These are phyloP conservation scores for Carpinus viminea DNA, from an alignment of 306 rosid genomes.

Conservation along the genomic window DNA sequence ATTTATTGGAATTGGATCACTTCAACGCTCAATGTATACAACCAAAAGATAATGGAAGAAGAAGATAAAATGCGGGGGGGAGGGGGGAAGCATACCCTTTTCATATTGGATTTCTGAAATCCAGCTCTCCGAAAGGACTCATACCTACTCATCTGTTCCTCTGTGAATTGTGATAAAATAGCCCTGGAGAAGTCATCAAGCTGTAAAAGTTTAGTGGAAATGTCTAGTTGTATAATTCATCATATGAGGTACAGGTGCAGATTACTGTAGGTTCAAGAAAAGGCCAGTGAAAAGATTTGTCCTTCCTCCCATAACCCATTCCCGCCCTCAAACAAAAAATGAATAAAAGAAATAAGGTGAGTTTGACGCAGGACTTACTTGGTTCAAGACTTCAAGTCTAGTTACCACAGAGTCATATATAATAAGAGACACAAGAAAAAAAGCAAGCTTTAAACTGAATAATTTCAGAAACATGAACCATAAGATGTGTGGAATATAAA, in stretches of 20 bases:
- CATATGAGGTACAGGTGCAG: background rate
- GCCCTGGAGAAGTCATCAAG: conserved; percentile 46
- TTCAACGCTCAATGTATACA: background rate
- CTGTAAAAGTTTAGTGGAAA: conserved; percentile 1
- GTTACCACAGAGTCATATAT: background rate
- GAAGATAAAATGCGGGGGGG: too few species aligned
- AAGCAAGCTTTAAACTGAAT: background rate
- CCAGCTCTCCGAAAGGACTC: conserved; percentile 95
- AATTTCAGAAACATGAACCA: background rate
- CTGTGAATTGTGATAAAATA: conserved; percentile 77
- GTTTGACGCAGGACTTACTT: background rate
- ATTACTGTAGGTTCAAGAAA: background rate
- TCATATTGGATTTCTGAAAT: conserved; percentile 89
- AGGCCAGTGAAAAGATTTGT: background rate
- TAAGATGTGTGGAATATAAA: background rate
- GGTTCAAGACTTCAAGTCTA: background rate
- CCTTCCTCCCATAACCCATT: too few species aligned
- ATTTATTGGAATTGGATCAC: background rate
- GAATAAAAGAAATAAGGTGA: background rate
- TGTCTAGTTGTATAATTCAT: background rate
- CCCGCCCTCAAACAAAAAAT: too few species aligned
- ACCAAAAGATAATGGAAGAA: background rate
- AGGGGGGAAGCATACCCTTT: conserved; percentile 56
- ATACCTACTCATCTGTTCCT: conserved; percentile 91
- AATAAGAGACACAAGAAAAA: background rate